These are phyloP conservation scores for Spinacia oleracea DNA, from an alignment of 179 eudicot genomes.

Conservation along the genomic window DNA sequence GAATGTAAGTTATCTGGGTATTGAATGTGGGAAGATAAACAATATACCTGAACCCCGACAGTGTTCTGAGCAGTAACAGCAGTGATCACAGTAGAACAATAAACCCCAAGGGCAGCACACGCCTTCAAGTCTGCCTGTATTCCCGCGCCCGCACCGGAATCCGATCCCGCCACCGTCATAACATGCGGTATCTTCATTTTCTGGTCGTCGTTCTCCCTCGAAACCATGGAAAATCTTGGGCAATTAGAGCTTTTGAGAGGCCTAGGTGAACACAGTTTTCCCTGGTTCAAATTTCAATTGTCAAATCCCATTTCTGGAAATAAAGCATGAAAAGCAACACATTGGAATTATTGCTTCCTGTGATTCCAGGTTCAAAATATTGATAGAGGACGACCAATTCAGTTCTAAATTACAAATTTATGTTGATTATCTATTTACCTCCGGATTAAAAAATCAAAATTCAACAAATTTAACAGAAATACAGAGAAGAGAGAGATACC, in stretches of 20 bases:
- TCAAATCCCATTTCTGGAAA: not conserved
- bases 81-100: slow-evolving; percentile 90
- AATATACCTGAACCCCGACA: slow-evolving; percentile 78
- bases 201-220: slow-evolving; percentile 11
- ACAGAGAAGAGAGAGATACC: slow-evolving; percentile 7
- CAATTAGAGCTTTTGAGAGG: not conserved
- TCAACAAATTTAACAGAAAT: not conserved
- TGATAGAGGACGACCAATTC: not conserved
- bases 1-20: no score
- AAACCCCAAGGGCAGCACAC: slow-evolving; percentile 84
- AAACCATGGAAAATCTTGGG: slow-evolving; percentile 24
- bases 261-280: slow-evolving; percentile 2
- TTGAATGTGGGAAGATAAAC: not conserved
- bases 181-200: slow-evolving; percentile 63
- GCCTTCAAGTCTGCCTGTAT: slow-evolving; percentile 90
- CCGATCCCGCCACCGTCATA: slow-evolving; percentile 91
- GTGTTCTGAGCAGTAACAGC: slow-evolving; percentile 96
- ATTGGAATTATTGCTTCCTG: not conserved
- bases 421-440: not conserved
- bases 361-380: not conserved
- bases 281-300: slow-evolving; percentile 5
- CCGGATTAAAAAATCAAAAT: not conserved
- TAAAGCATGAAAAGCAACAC: not conserved
- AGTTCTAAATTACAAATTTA: not conserved
- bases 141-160: slow-evolving; percentile 95